Evolutionary conservation across 768 basidiomycete species (phyloP), one percentile per base, ranked within the genome.

Genomic region (Russula olivacea): DNA sequence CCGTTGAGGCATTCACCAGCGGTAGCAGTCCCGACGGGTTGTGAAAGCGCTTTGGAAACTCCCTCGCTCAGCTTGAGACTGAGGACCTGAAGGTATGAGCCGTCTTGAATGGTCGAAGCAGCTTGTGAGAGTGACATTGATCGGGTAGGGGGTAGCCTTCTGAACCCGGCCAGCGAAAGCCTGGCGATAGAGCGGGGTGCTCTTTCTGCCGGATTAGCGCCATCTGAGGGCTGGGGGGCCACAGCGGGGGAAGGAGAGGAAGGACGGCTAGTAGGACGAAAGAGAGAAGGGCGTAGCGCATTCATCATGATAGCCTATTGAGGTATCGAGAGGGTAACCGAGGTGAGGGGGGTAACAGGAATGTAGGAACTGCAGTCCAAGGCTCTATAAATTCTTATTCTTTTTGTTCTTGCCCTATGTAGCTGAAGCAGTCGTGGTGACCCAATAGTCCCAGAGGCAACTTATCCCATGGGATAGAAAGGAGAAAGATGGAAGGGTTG

Each of bases 51-150:
- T 74, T 82, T 89, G 59, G 88, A 87, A 15, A 90, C 88, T 0
- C 87, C 89, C 73, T 93, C 91, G 69, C 86, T 90, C 50, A 93
- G 77, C 71, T 87, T 90, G 59, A 91, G 77, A 68, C 85, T 80
- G 50, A 92, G 81, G 61, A 84, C 82, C 71, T 91, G 87, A 58
- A 91, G 78, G 74, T 91, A 92, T 14, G 88, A 88, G 60, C 87
- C 88, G 72, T 91, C 89, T 67, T 89, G 89, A 34, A 86, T 74
- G 36, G 86, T 80, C 9, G 82, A 77, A 3, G 77, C 70, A 52
- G 68, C 69, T 0, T 75, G 66, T 4, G 77, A 70, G 17, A 74
- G 66, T 5, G 75, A 68, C 19, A 67, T 66, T 0, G 79, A 73
- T 34, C 70, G 60, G 15, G 84, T 77, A 15, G 83, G 79, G 2